phyloP scores from a whole-genome alignment of 306 rosid species.

The Acacia confusa region DNA sequence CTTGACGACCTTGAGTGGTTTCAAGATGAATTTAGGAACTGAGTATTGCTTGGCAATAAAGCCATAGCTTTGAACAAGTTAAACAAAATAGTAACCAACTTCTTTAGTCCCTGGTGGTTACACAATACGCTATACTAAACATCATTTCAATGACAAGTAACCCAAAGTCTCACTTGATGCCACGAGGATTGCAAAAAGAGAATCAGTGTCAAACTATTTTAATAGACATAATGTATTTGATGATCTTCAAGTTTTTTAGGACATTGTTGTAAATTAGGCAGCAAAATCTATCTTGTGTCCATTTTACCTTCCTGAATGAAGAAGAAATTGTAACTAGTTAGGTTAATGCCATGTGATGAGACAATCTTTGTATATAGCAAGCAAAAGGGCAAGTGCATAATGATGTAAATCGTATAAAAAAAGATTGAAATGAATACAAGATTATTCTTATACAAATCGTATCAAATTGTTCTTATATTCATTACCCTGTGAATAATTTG shows the following conservation, averaged over 20 bases:
- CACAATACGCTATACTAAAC: background rate
- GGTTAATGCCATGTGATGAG: background rate
- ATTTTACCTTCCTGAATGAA: background rate
- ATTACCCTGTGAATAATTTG: too few relatives aligned
- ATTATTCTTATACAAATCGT: background rate
- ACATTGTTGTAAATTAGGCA: too few relatives aligned
- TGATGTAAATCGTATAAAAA: too few relatives aligned
- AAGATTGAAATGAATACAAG: background rate
- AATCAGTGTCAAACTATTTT: constrained; percentile 55
- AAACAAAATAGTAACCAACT: background rate
- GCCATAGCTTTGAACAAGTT: background rate
- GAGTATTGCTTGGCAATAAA: background rate
- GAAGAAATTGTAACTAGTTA: too few relatives aligned
- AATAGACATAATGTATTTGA: constrained; percentile 64
- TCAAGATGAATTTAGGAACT: background rate
- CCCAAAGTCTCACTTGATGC: constrained; percentile 27
- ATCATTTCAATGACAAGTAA: constrained; percentile 20
- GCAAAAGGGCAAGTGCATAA: background rate
- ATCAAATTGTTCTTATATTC: too few relatives aligned
- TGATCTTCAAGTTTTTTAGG: constrained; percentile 34
- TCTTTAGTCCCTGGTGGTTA: background rate
- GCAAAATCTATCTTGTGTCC: background rate
- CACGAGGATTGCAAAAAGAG: constrained; percentile 82
- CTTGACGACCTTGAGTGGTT: background rate
- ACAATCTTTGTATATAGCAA: background rate